Percentiles rank a stretch among this genome's conserved stretches.
Conservation (phyloP, 2,329 filamentous ascomycete genomes). For the Lizonia empirigonia region DNA sequence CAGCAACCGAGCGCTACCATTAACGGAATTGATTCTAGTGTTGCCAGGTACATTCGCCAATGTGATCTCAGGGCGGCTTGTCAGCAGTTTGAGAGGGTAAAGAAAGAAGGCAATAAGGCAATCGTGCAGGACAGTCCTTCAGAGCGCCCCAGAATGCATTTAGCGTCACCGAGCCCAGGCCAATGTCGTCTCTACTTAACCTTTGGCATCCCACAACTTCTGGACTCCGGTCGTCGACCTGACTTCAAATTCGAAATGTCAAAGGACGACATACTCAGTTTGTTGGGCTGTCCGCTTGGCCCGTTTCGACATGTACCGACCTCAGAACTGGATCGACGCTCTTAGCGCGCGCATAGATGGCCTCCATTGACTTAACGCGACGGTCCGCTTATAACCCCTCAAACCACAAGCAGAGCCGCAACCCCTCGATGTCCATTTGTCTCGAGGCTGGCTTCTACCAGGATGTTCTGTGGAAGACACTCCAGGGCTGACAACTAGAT, state of each 20-base stretch:
- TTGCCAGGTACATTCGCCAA: slow-evolving; percentile 19
- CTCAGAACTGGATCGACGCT: neutral
- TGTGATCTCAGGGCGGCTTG: slow-evolving; percentile 14
- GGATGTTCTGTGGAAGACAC: neutral
- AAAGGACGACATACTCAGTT: neutral
- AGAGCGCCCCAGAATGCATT: slow-evolving; percentile 1
- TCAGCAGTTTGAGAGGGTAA: slow-evolving; percentile 6
- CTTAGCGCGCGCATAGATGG: slow-evolving; percentile 3
- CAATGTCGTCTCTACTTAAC: slow-evolving; percentile 29
- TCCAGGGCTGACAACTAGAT: neutral
- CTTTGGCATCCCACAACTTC: slow-evolving; percentile 20
- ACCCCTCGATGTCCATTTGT: neutral
- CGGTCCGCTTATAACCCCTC: slow-evolving; percentile 26
- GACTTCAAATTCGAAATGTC: neutral
- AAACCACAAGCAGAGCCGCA: slow-evolving; percentile 30
- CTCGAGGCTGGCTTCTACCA: neutral
- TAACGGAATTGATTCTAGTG: slow-evolving; percentile 9
- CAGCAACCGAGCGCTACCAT: slow-evolving; percentile 15
- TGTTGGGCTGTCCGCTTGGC: neutral
- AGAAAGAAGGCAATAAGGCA: slow-evolving; percentile 24
- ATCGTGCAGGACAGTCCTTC: slow-evolving; percentile 21
- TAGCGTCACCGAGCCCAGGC: slow-evolving; percentile 20
- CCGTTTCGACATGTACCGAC: neutral
- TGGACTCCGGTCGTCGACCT: neutral
- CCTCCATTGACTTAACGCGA: slow-evolving; percentile 6